Conservation (phyloP, 257 asterid genomes). For the Leonotis leonurus region DNA sequence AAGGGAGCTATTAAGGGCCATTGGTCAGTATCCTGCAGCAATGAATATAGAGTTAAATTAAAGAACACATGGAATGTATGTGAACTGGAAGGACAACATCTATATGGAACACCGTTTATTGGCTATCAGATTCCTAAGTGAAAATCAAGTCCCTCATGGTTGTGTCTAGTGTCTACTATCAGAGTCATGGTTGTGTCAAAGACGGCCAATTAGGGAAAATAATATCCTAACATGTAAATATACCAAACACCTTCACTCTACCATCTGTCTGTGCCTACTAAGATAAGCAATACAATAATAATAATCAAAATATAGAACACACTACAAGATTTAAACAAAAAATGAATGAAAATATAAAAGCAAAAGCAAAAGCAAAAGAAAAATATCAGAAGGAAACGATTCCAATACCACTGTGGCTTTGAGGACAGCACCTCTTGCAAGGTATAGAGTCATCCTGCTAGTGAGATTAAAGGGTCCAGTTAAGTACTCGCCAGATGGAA, state of each 20-base stretch:
- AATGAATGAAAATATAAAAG: no score
- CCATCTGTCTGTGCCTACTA: not conserved
- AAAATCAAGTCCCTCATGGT: not conserved
- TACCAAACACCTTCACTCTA: not conserved
- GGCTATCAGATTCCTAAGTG: not conserved
- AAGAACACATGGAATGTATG: not conserved
- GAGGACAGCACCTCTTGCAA: slow-evolving; percentile 76
- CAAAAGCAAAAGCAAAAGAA: not conserved
- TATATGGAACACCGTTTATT: not conserved
- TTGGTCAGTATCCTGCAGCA: slow-evolving; percentile 47
- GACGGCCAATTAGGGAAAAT: not conserved
- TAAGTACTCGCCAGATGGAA: slow-evolving; percentile 75
- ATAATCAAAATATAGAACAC: not conserved
- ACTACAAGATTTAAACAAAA: not conserved
- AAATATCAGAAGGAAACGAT: not conserved
- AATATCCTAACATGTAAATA: not conserved
- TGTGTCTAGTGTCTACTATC: no score
- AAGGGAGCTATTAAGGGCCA: slow-evolving; percentile 58
- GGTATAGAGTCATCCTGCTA: slow-evolving; percentile 79
- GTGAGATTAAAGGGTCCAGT: slow-evolving; percentile 86
- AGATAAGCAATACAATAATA: not conserved
- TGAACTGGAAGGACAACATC: not conserved
- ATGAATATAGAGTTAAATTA: not conserved
- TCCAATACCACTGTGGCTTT: slow-evolving; percentile 57
- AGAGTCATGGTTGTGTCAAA: not conserved